These are phyloP conservation scores for Pythium guiyangense DNA, from an alignment of 352 stramenopile species.

Conservation along the genomic window DNA sequence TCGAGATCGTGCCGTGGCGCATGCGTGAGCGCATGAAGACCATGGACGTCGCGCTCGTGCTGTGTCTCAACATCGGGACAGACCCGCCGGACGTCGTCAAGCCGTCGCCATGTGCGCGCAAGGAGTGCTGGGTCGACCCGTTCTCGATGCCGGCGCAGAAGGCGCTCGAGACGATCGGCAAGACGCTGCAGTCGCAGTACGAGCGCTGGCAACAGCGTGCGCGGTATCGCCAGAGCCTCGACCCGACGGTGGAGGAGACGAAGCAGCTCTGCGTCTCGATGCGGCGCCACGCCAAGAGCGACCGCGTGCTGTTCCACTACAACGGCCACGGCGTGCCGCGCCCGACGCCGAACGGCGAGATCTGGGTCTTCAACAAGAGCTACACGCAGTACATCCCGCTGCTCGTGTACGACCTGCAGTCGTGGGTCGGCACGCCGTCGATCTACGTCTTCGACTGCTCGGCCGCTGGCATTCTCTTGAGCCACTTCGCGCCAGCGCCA, in stretches of 20 bases:
- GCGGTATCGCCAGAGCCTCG: slow-evolving; percentile 92
- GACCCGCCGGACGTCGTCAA: slow-evolving; percentile 98
- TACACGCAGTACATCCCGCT: slow-evolving; percentile 99
- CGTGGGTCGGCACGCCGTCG: slow-evolving; percentile 91
- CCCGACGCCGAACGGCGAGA: slow-evolving; percentile 96
- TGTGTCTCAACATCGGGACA: slow-evolving; percentile 98
- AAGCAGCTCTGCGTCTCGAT: slow-evolving; percentile 92
- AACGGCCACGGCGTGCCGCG: slow-evolving; percentile 99
- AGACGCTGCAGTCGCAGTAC: slow-evolving; percentile 94
- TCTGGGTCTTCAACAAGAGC: slow-evolving; percentile 99
- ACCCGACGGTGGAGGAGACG: slow-evolving; percentile 97
- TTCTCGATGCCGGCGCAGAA: slow-evolving; percentile 92
- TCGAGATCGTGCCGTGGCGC: slow-evolving; percentile 74
- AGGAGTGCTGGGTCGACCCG: slow-evolving; percentile 99
- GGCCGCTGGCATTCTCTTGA: slow-evolving; percentile 92
- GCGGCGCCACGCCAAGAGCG: slow-evolving; percentile 88
- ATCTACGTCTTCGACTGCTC: slow-evolving; percentile 99
- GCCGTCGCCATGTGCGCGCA: slow-evolving; percentile 92
- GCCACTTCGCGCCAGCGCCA: slow-evolving; percentile 84
- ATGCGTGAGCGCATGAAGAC: slow-evolving; percentile 89
- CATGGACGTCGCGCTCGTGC: slow-evolving; percentile 93
- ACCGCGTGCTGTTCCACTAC: slow-evolving; percentile 98
- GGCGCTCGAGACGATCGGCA: slow-evolving; percentile 95
- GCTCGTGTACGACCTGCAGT: slow-evolving; percentile 94
- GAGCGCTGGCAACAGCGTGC: slow-evolving; percentile 93